These are phyloP conservation scores for Viola odorata DNA, from an alignment of 345 rosid species.

Conservation along the genomic window DNA sequence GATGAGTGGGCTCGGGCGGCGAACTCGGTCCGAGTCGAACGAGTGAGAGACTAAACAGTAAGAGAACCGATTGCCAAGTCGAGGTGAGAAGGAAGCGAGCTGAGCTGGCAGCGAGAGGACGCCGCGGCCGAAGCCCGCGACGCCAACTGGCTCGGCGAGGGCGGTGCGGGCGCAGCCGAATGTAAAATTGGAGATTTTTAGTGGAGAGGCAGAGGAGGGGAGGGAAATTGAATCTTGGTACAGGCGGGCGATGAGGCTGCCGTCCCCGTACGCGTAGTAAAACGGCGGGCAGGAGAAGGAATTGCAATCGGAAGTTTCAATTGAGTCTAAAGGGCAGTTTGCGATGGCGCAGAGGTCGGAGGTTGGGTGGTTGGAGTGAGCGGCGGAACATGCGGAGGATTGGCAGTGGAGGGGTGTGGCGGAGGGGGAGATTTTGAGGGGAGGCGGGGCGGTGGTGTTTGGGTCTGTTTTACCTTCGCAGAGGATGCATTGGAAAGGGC, in stretches of 20 bases:
- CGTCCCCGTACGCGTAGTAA: slow-evolving; percentile 94
- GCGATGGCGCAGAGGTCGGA: slow-evolving; percentile 83
- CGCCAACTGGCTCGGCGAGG: slow-evolving; percentile 88
- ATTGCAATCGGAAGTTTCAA: slow-evolving; percentile 66
- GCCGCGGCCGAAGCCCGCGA: slow-evolving; percentile 94
- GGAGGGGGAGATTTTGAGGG: slow-evolving; percentile 38
- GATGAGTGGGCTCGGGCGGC: slow-evolving; percentile 80
- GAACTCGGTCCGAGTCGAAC: slow-evolving; percentile 59
- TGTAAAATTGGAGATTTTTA: slow-evolving; percentile 54
- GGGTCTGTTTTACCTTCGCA: slow-evolving; percentile 59
- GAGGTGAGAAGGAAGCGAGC: slow-evolving; percentile 55
- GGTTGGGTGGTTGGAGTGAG: slow-evolving; percentile 56
- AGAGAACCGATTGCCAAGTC: slow-evolving; percentile 71
- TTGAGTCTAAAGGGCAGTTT: slow-evolving; percentile 67
- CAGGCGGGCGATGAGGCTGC: slow-evolving; percentile 68
- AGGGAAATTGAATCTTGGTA: slow-evolving; percentile 50
- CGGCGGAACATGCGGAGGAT: slow-evolving; percentile 74
- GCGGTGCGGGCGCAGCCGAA: slow-evolving; percentile 88
- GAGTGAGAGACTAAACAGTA: slow-evolving; percentile 88
- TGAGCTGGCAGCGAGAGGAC: slow-evolving; percentile 78
- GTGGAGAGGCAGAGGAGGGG: slow-evolving; percentile 31
- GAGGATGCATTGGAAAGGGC: slow-evolving; percentile 81
- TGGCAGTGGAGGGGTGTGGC: slow-evolving; percentile 51
- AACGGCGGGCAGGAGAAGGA: slow-evolving; percentile 69
- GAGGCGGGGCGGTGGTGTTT: slow-evolving; percentile 21